These are phyloP conservation scores for Flammula alnicola DNA, from an alignment of 1,284 basidiomycete species.

Conservation along the genomic window DNA sequence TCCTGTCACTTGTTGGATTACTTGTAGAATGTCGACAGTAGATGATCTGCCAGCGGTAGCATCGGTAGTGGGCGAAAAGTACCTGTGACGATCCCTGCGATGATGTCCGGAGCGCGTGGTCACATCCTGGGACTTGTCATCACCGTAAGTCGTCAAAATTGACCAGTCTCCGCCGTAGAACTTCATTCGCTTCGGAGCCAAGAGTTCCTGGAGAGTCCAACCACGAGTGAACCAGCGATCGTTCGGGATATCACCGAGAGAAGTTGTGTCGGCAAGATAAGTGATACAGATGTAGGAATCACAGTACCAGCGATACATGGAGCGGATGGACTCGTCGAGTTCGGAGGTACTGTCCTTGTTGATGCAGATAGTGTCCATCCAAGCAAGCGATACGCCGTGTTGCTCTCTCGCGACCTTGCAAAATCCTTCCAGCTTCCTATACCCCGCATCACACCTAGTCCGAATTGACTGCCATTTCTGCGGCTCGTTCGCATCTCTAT, in stretches of 20 bases:
- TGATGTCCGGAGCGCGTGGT: background rate
- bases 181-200: background rate
- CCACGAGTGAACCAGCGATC: conserved; percentile 11
- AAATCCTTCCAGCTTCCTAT: conserved; percentile 6
- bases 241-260: background rate
- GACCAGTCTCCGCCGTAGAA: conserved; percentile 9
- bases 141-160: background rate
- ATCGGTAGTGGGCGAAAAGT: no score
- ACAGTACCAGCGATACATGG: conserved; percentile 7
- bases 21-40: no score
- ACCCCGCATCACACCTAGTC: background rate
- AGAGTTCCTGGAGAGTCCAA: conserved; percentile 8
- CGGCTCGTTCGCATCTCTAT: background rate
- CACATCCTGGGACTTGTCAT: background rate
- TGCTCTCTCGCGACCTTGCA: background rate
- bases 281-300: background rate
- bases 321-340: conserved; percentile 8
- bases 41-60: no score
- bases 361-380: conserved; percentile 12
- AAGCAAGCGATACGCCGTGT: background rate
- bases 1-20: conserved; percentile 1
- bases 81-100: no score
- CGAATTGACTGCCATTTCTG: background rate
- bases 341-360: conserved; percentile 12
- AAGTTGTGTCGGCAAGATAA: conserved; percentile 1